These are phyloP conservation scores for Hyaloscypha bicolor DNA, from an alignment of 495 filamentous ascomycete genomes.

Conservation along the genomic window DNA sequence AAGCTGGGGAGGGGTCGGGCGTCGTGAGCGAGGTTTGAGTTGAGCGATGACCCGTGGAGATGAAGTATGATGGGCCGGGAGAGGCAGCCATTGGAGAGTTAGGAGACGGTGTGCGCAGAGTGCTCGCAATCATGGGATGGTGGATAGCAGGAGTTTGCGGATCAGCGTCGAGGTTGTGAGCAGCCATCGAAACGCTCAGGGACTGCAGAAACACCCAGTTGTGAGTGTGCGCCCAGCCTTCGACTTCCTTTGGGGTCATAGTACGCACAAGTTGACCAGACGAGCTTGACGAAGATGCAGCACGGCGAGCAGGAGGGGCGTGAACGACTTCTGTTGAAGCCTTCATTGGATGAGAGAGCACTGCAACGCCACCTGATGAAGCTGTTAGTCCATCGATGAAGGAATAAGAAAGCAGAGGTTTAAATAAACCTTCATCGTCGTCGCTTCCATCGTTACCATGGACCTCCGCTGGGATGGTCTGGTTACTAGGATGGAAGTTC, in stretches of 20 bases:
- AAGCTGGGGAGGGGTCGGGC: not conserved
- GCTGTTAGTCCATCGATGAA: not conserved
- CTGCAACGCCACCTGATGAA: not conserved
- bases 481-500: too few relatives aligned
- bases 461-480: too few relatives aligned
- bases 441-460: not conserved
- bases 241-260: not conserved
- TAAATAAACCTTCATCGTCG: not conserved
- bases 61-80: not conserved
- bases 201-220: not conserved
- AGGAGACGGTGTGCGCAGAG: not conserved
- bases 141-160: not conserved
- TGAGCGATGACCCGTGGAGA: not conserved
- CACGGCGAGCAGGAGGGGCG: too few relatives aligned
- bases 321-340: not conserved
- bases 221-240: not conserved
- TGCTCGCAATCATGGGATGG: not conserved
- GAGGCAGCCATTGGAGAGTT: not conserved
- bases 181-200: not conserved
- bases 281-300: not conserved
- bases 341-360: not conserved
- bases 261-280: not conserved
- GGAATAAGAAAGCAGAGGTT: not conserved
- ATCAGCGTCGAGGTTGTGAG: not conserved
- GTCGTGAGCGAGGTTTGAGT: not conserved